phyloP scores from a whole-genome alignment of 371 early-diverging fungal species.

The Haplosporangium sp. region DNA sequence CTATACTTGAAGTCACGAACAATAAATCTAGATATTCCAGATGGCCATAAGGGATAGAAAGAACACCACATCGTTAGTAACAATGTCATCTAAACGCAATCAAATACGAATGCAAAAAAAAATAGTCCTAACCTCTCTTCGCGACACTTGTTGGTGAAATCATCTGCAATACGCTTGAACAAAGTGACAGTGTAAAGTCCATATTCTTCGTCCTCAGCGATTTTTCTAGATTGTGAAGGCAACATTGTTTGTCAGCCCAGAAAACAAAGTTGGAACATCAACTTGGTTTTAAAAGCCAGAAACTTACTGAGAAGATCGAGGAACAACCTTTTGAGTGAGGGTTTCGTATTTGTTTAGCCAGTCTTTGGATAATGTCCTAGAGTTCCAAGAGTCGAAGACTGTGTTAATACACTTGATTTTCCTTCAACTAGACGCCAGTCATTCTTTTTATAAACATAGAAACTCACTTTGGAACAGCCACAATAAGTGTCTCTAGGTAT shows the following conservation, averaged over 20 bases:
- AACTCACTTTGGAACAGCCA: slow-evolving; percentile 93
- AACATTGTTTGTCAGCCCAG: neutral
- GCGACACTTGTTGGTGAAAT: slow-evolving; percentile 88
- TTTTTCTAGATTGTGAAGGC: slow-evolving; percentile 61
- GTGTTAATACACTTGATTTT: neutral
- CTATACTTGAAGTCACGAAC: slow-evolving; percentile 95
- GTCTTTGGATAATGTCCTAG: slow-evolving; percentile 76
- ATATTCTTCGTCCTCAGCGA: slow-evolving; percentile 95
- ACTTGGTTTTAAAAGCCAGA: too few species aligned
- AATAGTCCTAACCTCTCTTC: slow-evolving; percentile 76
- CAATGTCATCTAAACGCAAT: neutral
- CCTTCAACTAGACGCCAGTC: too few species aligned
- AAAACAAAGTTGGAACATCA: neutral
- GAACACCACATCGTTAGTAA: neutral
- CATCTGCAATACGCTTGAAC: slow-evolving; percentile 89
- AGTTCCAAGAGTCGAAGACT: neutral
- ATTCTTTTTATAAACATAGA: neutral
- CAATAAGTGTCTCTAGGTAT: slow-evolving; percentile 89
- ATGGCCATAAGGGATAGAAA: neutral
- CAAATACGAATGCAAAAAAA: too few species aligned
- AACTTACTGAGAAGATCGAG: slow-evolving; percentile 89
- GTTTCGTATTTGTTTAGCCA: slow-evolving; percentile 91
- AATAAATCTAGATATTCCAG: slow-evolving; percentile 73
- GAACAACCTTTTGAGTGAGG: slow-evolving; percentile 94
- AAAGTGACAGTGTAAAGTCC: slow-evolving; percentile 92